These are phyloP conservation scores for Neurospora sp. DNA, from an alignment of 495 filamentous ascomycete species.

Conservation along the genomic window DNA sequence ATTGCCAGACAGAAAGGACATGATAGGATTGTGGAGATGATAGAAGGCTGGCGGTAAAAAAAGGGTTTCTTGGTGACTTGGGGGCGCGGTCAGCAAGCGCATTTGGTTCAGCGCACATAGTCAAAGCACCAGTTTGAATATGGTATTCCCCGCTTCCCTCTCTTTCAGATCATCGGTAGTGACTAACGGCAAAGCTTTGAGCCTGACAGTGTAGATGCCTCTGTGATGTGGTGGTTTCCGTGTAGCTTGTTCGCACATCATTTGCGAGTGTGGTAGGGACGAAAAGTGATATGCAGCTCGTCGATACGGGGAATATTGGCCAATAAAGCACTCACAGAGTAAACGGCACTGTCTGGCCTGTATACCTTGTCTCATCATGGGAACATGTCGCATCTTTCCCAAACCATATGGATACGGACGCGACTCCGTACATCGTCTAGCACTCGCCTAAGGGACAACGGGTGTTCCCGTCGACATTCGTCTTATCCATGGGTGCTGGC, in stretches of 20 bases:
- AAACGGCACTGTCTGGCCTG: not conserved
- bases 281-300: not conserved
- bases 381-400: not conserved
- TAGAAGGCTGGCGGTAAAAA: constrained; percentile 3
- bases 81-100: not conserved
- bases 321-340: not conserved
- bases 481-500: not conserved
- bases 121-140: not conserved
- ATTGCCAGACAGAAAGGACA: constrained; percentile 7
- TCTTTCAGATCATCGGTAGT: not conserved
- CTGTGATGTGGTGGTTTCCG: not conserved
- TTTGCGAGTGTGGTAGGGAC: not conserved
- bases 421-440: not conserved
- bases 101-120: not conserved
- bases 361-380: not conserved
- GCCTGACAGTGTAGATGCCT: not conserved
- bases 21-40: not conserved
- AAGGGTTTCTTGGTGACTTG: not conserved
- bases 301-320: not conserved
- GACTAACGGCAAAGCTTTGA: not conserved
- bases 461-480: not conserved
- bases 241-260: not conserved
- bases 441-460: not conserved
- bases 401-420: not conserved
- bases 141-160: not conserved